Evolutionary conservation across 345 rosid genomes (phyloP), one percentile per base, ranked within the genome.

Genomic region (Reutealis trisperma): DNA sequence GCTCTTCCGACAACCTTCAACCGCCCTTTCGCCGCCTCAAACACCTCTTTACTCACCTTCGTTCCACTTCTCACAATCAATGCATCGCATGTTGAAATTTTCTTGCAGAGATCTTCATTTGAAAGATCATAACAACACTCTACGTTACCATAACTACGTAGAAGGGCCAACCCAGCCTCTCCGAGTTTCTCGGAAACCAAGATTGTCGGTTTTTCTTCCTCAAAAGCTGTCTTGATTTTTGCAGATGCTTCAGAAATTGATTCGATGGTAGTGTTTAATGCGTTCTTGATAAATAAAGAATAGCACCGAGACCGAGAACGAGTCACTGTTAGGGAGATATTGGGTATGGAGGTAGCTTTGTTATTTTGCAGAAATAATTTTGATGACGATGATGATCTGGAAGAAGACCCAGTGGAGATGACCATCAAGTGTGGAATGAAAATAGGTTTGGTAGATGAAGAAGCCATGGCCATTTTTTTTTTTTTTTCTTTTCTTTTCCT

Each of bases 61-160:
- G 96, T 93, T 18, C 93, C 94, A 58, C 98, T 93, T 83, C 98
- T 88, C 65, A 93, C 94, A 74, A 91, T 93, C 90, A 93, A 63
- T 7, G 96, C 96, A 44, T 93, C 94, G 75, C 85, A 89, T 51
- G 66, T 71, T 6, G 81, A 72, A 67, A 93, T 90, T 84, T 84
- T 93, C 73, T 77, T 81, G 73, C 88, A 82, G 1, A 93, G 88
- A 51, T 87, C 86, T 44, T 91, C 90, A 0, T 80, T 90, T 0
- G 93, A 86, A 10, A 93, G 88, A 30, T 86, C 90, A 73, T 91
- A 90, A 18, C 83, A 84, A 82, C 98, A 93, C 60, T 91, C 93
- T 32, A 93, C 88, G 51, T 88, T 75, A 5, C 89, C 97, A 49
- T 79, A 86, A 75, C 73, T 74, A 9, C 83, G 79, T 55, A 91